A percentile compares a stretch with the other conserved stretches of the same genome.
These are phyloP conservation scores for Rhizopogon sp. DNA, from an alignment of 768 basidiomycete species.

Conservation along the genomic window DNA sequence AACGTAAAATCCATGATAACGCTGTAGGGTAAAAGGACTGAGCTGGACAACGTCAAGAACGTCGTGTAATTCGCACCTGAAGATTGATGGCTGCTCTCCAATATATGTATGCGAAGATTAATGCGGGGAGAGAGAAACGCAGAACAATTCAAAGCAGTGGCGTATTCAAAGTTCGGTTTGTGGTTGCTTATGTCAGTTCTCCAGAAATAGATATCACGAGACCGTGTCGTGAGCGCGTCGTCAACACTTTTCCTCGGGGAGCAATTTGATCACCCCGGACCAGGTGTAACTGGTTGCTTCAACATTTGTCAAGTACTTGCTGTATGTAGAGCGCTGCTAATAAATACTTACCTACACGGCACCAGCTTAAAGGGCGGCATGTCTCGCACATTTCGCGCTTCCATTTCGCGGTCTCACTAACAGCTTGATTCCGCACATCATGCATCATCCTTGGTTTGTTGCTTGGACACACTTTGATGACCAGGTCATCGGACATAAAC, in stretches of 20 bases:
- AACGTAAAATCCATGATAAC: conserved; percentile 39
- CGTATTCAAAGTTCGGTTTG: conserved; percentile 8
- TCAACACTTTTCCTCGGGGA: background rate
- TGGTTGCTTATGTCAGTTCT: conserved; percentile 20
- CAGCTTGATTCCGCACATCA: too few species aligned
- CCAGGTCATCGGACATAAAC: too few species aligned
- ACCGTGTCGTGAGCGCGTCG: conserved; percentile 19
- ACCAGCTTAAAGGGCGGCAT: too few species aligned
- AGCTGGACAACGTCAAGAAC: background rate
- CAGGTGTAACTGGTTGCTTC: too few species aligned
- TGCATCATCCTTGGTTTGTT: too few species aligned
- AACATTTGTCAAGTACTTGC: too few species aligned
- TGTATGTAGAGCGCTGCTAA: too few species aligned
- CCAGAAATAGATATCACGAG: conserved; percentile 17
- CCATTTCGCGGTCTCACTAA: too few species aligned
- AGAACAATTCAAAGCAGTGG: background rate
- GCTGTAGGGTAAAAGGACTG: background rate
- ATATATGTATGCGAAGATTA: background rate
- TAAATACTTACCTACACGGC: too few species aligned
- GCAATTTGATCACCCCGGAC: too few species aligned
- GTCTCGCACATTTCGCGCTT: too few species aligned
- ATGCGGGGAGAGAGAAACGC: background rate
- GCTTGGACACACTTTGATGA: too few species aligned
- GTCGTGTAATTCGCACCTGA: background rate
- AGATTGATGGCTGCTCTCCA: background rate